phyloP scores from a whole-genome alignment of 2,329 filamentous ascomycete species.

The Sporothrix phasma region DNA sequence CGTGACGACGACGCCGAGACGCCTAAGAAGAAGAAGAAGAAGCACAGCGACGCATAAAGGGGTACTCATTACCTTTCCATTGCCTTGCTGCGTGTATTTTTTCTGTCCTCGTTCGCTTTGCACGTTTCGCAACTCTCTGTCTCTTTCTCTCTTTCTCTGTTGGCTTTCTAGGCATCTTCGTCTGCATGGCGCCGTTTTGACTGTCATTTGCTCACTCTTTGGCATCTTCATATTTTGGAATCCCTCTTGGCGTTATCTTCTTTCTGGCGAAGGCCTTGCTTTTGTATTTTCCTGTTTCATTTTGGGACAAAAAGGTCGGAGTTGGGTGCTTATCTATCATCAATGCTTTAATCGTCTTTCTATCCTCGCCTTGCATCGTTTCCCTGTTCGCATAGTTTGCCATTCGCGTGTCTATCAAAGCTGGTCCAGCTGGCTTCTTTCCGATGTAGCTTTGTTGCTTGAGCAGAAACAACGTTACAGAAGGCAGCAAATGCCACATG shows the following conservation, averaged over 20 bases:
- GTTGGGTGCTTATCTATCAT: neutral
- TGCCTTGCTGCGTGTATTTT: neutral
- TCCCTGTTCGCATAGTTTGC: neutral
- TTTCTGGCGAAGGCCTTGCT: conserved; percentile 5
- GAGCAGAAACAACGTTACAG: neutral
- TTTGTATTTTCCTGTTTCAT: neutral
- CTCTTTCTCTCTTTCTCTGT: neutral
- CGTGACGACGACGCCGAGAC: conserved; percentile 56
- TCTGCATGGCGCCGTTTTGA: neutral
- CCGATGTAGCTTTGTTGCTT: neutral
- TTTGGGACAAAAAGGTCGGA: conserved; percentile 8
- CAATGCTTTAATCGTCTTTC: neutral
- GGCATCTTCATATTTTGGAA: neutral
- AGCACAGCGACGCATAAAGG: conserved; percentile 20
- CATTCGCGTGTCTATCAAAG: neutral
- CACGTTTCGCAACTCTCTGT: no score
- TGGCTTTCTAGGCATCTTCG: neutral
- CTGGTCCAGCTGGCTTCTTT: neutral
- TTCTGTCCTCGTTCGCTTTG: neutral
- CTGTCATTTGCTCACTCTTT: neutral
- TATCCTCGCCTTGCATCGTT: neutral
- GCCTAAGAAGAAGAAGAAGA: conserved; percentile 43
- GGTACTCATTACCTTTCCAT: no score
- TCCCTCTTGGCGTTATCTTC: conserved; percentile 1
- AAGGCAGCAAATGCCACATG: neutral